These are phyloP conservation scores for Lonicera japonica DNA, from an alignment of 129 eudicot genomes.

Conservation along the genomic window DNA sequence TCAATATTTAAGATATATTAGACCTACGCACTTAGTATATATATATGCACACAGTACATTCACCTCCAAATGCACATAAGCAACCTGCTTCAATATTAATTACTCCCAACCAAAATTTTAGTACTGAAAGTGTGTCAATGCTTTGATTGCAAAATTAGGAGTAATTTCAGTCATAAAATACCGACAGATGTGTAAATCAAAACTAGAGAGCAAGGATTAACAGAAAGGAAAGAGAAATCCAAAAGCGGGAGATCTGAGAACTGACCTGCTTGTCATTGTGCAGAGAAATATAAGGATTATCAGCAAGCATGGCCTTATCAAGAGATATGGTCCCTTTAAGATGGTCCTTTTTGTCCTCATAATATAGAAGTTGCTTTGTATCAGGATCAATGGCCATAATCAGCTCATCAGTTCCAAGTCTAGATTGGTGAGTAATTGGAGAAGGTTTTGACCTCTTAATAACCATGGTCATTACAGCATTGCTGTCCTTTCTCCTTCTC, in stretches of 20 bases:
- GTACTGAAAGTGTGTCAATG: background rate
- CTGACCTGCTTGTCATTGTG: constrained; percentile 79
- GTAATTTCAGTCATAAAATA: background rate
- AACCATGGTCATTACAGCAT: constrained; percentile 96
- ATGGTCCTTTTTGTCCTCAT: constrained; percentile 68
- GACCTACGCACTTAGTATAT: too few species aligned
- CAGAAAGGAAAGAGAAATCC: background rate
- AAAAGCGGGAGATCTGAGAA: background rate
- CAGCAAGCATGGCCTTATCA: constrained; percentile 66
- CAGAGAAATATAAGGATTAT: constrained; percentile 47
- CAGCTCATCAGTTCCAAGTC: constrained; percentile 90
- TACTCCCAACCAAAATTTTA: background rate
- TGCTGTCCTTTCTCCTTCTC: constrained; percentile 68
- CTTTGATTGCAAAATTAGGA: background rate
- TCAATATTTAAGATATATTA: too few species aligned
- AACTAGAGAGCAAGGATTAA: background rate
- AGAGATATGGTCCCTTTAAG: constrained; percentile 51
- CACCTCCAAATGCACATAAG: too few species aligned
- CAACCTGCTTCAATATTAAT: too few species aligned
- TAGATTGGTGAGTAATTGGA: constrained; percentile 68
- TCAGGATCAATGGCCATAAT: constrained; percentile 83
- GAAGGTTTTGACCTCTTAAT: constrained; percentile 85
- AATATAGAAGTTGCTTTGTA: constrained; percentile 70
- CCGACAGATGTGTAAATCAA: background rate
- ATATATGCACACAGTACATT: too few species aligned